These are phyloP conservation scores for Aspergillus intermedius DNA, from an alignment of 2,329 filamentous ascomycete species.

Conservation along the genomic window DNA sequence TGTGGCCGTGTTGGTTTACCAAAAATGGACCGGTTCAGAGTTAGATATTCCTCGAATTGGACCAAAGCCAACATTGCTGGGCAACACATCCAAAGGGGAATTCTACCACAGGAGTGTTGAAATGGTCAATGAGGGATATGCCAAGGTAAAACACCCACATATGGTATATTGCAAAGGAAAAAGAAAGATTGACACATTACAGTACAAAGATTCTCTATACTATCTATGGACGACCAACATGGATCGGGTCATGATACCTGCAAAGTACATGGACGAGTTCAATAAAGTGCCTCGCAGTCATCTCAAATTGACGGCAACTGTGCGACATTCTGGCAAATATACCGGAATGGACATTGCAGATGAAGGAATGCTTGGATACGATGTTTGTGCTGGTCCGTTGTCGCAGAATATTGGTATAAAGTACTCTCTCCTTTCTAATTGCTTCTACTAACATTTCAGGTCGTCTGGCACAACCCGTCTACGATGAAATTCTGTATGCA, in stretches of 20 bases:
- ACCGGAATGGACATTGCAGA: constrained; percentile 2
- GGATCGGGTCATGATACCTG: constrained; percentile 1
- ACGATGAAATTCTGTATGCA: not conserved
- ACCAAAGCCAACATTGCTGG: not conserved
- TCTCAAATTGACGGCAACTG: not conserved
- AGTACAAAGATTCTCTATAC: not conserved
- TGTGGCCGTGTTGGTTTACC: not conserved
- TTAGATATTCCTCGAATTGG: not conserved
- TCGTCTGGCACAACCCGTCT: not conserved
- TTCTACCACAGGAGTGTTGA: constrained; percentile 1
- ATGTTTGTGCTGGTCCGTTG: not conserved
- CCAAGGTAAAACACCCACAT: constrained; percentile 1
- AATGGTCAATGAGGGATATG: constrained; percentile 2
- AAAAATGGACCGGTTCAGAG: not conserved
- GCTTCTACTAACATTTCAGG: too few relatives aligned
- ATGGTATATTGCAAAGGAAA: not conserved
- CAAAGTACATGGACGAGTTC: constrained; percentile 2
- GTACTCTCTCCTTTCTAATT: too few relatives aligned
- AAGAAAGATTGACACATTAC: not conserved
- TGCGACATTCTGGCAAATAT: constrained; percentile 1
- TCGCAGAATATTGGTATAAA: not conserved
- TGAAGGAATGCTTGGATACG: constrained; percentile 1
- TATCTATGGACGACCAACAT: constrained; percentile 1
- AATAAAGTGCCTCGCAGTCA: constrained; percentile 1
- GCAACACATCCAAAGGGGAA: constrained; percentile 17